phyloP scores from a whole-genome alignment of 257 asterid species.

The Jacaranda mimosifolia region DNA sequence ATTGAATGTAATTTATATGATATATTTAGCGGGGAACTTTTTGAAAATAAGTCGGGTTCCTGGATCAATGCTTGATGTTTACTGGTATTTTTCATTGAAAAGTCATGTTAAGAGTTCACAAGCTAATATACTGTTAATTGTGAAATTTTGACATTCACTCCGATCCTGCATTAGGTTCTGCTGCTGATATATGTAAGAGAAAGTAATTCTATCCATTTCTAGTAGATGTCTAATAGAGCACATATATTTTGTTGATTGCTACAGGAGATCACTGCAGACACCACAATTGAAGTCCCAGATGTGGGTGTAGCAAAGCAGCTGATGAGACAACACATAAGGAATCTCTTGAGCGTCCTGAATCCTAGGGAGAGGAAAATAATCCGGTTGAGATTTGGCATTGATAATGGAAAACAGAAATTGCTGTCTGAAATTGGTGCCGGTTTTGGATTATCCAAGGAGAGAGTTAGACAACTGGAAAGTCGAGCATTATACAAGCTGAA shows the following conservation, averaged over 20 bases:
- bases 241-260: conserved; percentile 15
- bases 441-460: conserved; percentile 84
- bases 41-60: background rate
- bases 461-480: conserved; percentile 88
- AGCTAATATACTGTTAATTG: conserved; percentile 7
- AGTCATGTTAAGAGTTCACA: conserved; percentile 7
- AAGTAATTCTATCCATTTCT: no score
- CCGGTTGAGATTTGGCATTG: conserved; percentile 72
- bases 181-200: no score
- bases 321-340: conserved; percentile 80
- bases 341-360: conserved; percentile 69
- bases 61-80: background rate
- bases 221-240: background rate
- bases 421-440: conserved; percentile 83
- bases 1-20: background rate
- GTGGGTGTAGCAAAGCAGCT: conserved; percentile 64
- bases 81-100: background rate
- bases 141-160: background rate
- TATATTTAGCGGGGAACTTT: background rate
- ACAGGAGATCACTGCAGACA: conserved; percentile 91
- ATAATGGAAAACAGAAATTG: conserved; percentile 60
- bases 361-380: conserved; percentile 85
- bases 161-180: background rate
- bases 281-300: conserved; percentile 68
- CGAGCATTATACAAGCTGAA: conserved; percentile 83